These are phyloP conservation scores for Chlamydomonas incerta DNA, from an alignment of 139 green algal species.

Conservation along the genomic window DNA sequence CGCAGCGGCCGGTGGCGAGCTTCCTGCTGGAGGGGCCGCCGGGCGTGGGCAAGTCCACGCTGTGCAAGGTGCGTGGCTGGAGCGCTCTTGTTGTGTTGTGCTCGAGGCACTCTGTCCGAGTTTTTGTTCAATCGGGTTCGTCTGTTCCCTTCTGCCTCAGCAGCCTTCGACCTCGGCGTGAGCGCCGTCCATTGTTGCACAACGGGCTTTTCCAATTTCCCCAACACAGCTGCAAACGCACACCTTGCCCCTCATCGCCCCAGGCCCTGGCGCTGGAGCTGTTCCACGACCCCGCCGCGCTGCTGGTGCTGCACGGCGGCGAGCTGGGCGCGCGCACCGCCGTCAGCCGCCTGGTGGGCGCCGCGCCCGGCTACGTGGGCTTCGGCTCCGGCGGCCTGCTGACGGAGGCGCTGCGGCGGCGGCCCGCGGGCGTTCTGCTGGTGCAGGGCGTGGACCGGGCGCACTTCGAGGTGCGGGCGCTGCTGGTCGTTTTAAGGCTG, in stretches of 20 bases:
- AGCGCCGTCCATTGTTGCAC: too few relatives aligned
- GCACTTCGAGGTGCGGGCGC: slow-evolving; percentile 57
- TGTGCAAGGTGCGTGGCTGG: slow-evolving; percentile 66
- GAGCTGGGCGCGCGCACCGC: slow-evolving; percentile 81
- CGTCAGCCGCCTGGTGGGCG: slow-evolving; percentile 83
- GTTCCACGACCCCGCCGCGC: slow-evolving; percentile 24
- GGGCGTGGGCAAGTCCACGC: slow-evolving; percentile 82
- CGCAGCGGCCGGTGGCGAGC: slow-evolving; percentile 68
- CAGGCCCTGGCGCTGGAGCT: slow-evolving; percentile 22
- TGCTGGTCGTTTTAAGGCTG: too few relatives aligned
- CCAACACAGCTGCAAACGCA: neutral
- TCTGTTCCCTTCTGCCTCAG: too few relatives aligned
- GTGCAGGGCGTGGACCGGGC: slow-evolving; percentile 56
- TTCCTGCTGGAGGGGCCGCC: slow-evolving; percentile 82
- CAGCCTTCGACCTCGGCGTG: too few relatives aligned
- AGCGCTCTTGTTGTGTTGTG: too few relatives aligned
- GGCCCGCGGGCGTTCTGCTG: slow-evolving; percentile 57
- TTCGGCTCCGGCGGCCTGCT: slow-evolving; percentile 69
- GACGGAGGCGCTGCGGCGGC: slow-evolving; percentile 55
- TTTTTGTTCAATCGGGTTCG: neutral
- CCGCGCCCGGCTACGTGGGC: slow-evolving; percentile 86
- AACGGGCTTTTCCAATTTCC: neutral
- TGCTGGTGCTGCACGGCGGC: slow-evolving; percentile 36
- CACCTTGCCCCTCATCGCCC: neutral
- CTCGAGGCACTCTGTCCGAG: too few relatives aligned